These are phyloP conservation scores for Prinsepia uniflora DNA, from an alignment of 306 rosid genomes.

Conservation along the genomic window DNA sequence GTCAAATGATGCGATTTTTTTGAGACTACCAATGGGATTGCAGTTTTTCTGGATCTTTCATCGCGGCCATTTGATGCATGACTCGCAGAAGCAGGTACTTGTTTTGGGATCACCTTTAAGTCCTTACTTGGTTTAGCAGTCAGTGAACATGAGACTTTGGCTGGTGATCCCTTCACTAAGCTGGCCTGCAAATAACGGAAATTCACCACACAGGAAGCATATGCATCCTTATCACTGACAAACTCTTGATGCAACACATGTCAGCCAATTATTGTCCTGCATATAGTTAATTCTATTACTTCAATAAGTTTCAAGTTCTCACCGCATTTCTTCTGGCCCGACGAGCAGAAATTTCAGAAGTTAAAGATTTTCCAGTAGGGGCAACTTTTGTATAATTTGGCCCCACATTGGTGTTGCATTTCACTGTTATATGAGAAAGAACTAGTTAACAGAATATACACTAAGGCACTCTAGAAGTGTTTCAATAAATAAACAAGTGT, in stretches of 20 bases:
- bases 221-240: slow-evolving; percentile 22
- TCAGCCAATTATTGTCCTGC: not conserved
- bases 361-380: slow-evolving; percentile 35
- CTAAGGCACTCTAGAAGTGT: not conserved
- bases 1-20: slow-evolving; percentile 19
- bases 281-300: slow-evolving; percentile 12
- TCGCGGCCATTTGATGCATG: slow-evolving; percentile 8
- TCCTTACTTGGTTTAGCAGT: slow-evolving; percentile 36
- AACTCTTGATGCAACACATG: not conserved
- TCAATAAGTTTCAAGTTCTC: slow-evolving; percentile 34
- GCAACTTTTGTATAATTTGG: slow-evolving; percentile 35
- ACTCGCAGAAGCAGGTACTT: slow-evolving; percentile 19
- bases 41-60: slow-evolving; percentile 23
- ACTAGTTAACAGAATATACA: slow-evolving; percentile 22
- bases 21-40: slow-evolving; percentile 16
- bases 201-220: slow-evolving; percentile 17
- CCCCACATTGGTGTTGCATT: slow-evolving; percentile 27
- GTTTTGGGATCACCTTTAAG: slow-evolving; percentile 19
- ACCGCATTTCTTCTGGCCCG: slow-evolving; percentile 59
- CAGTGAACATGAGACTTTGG: slow-evolving; percentile 20
- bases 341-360: slow-evolving; percentile 39
- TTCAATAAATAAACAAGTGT: not conserved
- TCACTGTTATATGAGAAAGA: slow-evolving; percentile 29
- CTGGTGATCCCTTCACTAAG: slow-evolving; percentile 29
- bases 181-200: slow-evolving; percentile 39